phyloP scores from a whole-genome alignment of 1,284 basidiomycete species.

The Cryptococcus wingfieldii region DNA sequence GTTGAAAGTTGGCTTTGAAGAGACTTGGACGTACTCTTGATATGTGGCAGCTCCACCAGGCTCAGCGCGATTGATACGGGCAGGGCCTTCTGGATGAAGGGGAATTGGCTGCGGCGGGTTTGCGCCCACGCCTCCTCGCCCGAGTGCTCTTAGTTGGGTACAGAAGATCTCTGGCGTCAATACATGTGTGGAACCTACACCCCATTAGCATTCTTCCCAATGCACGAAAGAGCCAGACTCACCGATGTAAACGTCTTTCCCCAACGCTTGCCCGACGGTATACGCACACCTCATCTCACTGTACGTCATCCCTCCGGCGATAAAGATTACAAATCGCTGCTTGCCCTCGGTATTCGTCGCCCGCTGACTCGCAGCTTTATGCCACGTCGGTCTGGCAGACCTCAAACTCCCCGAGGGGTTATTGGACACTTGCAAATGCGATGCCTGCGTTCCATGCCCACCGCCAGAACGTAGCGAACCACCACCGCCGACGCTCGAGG shows the following conservation, averaged over 20 bases:
- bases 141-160: constrained; percentile 78
- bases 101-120: constrained; percentile 65
- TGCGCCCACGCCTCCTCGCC: constrained; percentile 67
- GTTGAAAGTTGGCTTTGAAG: neutral
- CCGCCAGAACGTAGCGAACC: neutral
- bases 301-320: constrained; percentile 94
- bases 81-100: constrained; percentile 45
- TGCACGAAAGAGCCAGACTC: constrained; percentile 26
- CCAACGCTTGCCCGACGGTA: constrained; percentile 65
- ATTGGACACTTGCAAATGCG: neutral
- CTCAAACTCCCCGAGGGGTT: constrained; percentile 64
- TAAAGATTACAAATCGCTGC: constrained; percentile 83
- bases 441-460: neutral
- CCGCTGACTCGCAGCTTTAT: constrained; percentile 52
- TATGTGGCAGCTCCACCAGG: constrained; percentile 67
- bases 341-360: constrained; percentile 52
- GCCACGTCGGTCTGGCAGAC: constrained; percentile 74
- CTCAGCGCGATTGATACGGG: constrained; percentile 52
- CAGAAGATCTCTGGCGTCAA: constrained; percentile 79
- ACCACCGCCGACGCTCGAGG: too few species aligned
- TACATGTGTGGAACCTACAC: constrained; percentile 79
- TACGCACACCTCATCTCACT: constrained; percentile 90
- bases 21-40: constrained; percentile 52
- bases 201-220: constrained; percentile 1
- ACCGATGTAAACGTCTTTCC: constrained; percentile 92